Evolutionary conservation across 2,329 filamentous ascomycete species (phyloP).

Genomic region (Acephala macrosclerotiorum): DNA sequence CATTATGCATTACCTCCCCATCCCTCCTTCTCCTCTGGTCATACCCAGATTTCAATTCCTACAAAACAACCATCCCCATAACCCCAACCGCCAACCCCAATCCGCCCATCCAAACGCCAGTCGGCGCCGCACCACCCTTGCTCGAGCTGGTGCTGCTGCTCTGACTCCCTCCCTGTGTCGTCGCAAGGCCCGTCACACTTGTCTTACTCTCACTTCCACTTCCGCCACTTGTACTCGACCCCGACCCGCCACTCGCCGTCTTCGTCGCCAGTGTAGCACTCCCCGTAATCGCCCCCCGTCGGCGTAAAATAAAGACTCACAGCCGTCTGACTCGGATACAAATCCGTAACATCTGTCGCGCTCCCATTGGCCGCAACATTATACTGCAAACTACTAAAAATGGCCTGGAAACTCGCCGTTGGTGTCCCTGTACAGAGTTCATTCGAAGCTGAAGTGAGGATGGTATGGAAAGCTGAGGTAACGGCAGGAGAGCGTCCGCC

Average conservation of each 20-base stretch:
- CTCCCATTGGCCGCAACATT: slow-evolving; percentile 43
- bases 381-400: slow-evolving; percentile 45
- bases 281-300: slow-evolving; percentile 51
- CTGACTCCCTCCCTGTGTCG: slow-evolving; percentile 16
- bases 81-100: slow-evolving; percentile 41
- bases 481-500: slow-evolving; percentile 49
- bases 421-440: slow-evolving; percentile 49
- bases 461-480: slow-evolving; percentile 44
- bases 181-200: slow-evolving; percentile 7
- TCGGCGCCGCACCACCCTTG: slow-evolving; percentile 41
- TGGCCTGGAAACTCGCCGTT: slow-evolving; percentile 45
- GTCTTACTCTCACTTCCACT: slow-evolving; percentile 12
- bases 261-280: slow-evolving; percentile 47
- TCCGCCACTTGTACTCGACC: not conserved
- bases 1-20: not conserved
- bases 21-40: not conserved
- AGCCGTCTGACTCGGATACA: slow-evolving; percentile 47
- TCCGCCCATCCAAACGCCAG: slow-evolving; percentile 36
- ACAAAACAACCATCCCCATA: slow-evolving; percentile 43
- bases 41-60: not conserved
- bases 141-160: slow-evolving; percentile 14
- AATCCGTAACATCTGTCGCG: slow-evolving; percentile 45
- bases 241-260: slow-evolving; percentile 30
- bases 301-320: slow-evolving; percentile 53
- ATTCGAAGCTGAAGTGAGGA: slow-evolving; percentile 47